Evolutionary conservation across 768 basidiomycete species (phyloP), one percentile per base, ranked within the genome.

Genomic region (Mycena polygramma): DNA sequence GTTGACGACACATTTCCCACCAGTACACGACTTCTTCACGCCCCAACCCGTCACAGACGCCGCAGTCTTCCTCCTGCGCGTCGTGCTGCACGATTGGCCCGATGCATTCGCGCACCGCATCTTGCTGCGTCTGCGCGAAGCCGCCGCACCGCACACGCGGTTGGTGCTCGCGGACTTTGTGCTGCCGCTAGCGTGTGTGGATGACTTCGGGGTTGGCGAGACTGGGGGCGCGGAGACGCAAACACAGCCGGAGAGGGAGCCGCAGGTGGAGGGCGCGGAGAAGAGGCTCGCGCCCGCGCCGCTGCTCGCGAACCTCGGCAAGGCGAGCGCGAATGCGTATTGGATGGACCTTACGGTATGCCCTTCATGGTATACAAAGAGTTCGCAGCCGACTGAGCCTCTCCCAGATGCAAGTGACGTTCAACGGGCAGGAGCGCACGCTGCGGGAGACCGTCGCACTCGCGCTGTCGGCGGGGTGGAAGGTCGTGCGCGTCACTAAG

Each of bases 11-110:
- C 30, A 6, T 36, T 26, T 1, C 0, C 37, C 41, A 7, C 46
- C 60, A 89, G 91, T 86, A 2, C 93, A 94, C 74, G 92, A 94
- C 80, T 94, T 94, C 77, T 94, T 94, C 77, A 86, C 83, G 6
- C 86, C 89, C 0, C 93, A 94, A 75, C 86, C 86, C 2, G 75
- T 83, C 60, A 78, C 74, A 65, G 73, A 87, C 61, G 83, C 91
- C 68, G 86, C 91, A 0, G 88, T 93, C 8, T 95, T 90, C 76
- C 82, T 94, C 41, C 81, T 94, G 37, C 88, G 93, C 26, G 89
- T 90, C 22, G 87, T 94, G 46, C 82, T 92, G 41, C 93, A 95
- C 73, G 93, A 95, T 75, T 94, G 93, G 93, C 90, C 92, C 1
- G 91, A 94, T 71, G 81, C 81, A 1, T 85, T 81, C 71, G 88